Base-by-base conservation (phyloP, 2,329 filamentous ascomycete genomes). In the Calonectria naviculata region DNA sequence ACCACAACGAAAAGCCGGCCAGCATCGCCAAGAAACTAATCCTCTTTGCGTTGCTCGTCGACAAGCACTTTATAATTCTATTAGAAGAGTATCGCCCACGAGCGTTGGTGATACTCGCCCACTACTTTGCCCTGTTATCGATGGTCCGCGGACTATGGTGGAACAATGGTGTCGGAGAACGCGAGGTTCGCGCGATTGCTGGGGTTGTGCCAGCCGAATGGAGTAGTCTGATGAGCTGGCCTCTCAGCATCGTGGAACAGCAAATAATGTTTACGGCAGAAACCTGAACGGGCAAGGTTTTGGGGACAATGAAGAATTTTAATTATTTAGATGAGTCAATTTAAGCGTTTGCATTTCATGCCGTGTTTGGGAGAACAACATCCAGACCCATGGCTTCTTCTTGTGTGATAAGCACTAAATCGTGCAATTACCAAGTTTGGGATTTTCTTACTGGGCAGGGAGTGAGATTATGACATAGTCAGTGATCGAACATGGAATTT, bases 261-360 rank as follows among this genome's bases (percentile, higher is more conserved):
- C 62, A 70, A 52, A 66, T 70, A 47, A 54, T 70, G 1, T 66
- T 70, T 66, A 66, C 68, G 2, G 46, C 46, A 19, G 62, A 70
- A 21, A 38, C 26, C 15, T 38, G 13, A 26, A 58, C 15, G 8
- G 8, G 17, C 3, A 24, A 19, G 4, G 1, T 5, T 58, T 19
- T 38, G 10, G 28, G 26, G n/a, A 58, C 38, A 26, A 19, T 5
- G 21, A 5, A 26, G 12, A 36, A 38, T 9, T 26, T 17, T 36
- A 28, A 38, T n/a, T 46, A 9, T 46, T 9, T 12, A 46, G 24
- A 3, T 2, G n/a, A 19, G n/a, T 10, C 41, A 44, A 46, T 10
- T 5, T 3, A 13, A 5, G 42, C 13, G 13, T 12, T 12, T n/a
- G 21, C 13, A n/a, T 5, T 9, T 24, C 1, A 13, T 46, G 42